A percentile compares a stretch with the other conserved stretches of the same genome.
Evolutionary conservation across 306 rosid genomes (phyloP).

Genomic region (Vigna radiata): DNA sequence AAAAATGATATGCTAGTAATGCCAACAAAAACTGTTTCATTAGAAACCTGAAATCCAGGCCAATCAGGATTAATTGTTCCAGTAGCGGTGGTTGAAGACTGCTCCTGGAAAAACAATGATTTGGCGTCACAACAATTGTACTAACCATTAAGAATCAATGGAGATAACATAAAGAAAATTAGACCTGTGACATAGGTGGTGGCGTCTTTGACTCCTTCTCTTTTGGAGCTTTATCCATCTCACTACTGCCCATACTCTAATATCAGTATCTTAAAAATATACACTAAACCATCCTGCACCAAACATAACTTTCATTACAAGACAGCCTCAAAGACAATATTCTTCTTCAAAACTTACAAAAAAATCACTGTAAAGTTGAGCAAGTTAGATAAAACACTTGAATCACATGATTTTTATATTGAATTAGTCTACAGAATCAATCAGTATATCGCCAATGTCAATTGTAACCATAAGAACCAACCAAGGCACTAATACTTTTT

Average conservation of each 20-base stretch:
- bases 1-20: constrained; percentile 31
- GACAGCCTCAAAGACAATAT: constrained; percentile 28
- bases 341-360: constrained; percentile 20
- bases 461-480: not conserved
- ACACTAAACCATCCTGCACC: constrained; percentile 65
- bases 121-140: constrained; percentile 17
- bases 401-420: constrained; percentile 22
- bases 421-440: constrained; percentile 36
- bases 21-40: constrained; percentile 35
- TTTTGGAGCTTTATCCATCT: constrained; percentile 78
- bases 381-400: constrained; percentile 27
- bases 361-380: constrained; percentile 5
- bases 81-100: constrained; percentile 65
- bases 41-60: constrained; percentile 86
- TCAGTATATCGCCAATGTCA: not conserved
- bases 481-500: constrained; percentile 28
- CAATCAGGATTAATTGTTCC: constrained; percentile 88
- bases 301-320: constrained; percentile 49
- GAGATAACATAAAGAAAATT: constrained; percentile 37
- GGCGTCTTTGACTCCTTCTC: constrained; percentile 82
- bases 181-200: constrained; percentile 78
- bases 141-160: constrained; percentile 12
- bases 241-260: constrained; percentile 77
- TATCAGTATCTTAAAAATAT: constrained; percentile 43
- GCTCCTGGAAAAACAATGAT: constrained; percentile 68